Evolutionary conservation across 192 early-diverging fungal genomes (phyloP), one percentile per base, ranked within the genome.

Genomic region (Coemansia sp.): DNA sequence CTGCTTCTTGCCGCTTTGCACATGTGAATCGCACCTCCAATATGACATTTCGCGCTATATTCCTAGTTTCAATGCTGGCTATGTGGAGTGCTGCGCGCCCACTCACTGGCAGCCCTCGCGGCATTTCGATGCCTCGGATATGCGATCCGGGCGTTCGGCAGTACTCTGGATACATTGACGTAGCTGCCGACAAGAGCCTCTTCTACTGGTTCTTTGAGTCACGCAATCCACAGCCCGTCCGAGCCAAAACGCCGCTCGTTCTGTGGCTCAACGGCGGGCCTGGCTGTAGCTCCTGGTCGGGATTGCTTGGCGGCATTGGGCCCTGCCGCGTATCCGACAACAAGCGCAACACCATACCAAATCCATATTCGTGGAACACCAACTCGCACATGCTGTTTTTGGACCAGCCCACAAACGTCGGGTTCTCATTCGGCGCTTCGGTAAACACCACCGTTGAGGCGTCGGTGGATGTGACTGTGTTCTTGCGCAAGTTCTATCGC

Each of bases 131-230:
- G 53, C 85, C 87, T 24, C 53, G 71, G 19, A 77, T 99, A n/a
- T 99, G 97, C 72, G 95, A 98, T 65, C 77, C 88, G 27, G 77
- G 81, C 53, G 96, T 94, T 46, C 89, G 90, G 72, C 96, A 97
- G 86, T 87, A 90, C 80, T 90, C 87, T 57, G 92, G 90, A n/a
- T 91, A 92, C 63, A 71, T 93, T 4, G 89, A 91, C 31, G 68
- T 71, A 4, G 86, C 78, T 17, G 66, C 57, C 0, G 85, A 89
- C 41, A 89, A 91, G 70, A 91, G 94, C 67, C 92, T 94, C 70
- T 95, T 93, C 83, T 95, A 90, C 73, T 95, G 93, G 92, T 98
- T 99, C 84, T 98, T 99, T 74, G 96, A 96, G 76, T 91, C 92
- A 12, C 90, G 92, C 57, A 83, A 85, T 51, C 47, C 47, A 15